Evolutionary conservation across 2,329 filamentous ascomycete genomes (phyloP).

Genomic region (Monosporascus sp.): DNA sequence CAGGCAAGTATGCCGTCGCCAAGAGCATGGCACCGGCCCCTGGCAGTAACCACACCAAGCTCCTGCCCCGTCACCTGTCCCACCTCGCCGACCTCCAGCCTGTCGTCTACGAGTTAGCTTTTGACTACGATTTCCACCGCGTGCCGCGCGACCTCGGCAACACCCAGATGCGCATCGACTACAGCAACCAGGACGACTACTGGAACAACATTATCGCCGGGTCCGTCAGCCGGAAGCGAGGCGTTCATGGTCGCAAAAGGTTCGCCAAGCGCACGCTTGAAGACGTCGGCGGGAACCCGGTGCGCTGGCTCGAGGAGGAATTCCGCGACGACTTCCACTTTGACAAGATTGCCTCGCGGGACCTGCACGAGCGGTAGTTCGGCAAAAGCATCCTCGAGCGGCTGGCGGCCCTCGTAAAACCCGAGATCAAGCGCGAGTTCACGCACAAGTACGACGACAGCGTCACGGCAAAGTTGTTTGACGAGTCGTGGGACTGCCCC

Average conservation of each 20-base stretch:
- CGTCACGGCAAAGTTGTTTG: slow-evolving; percentile 14
- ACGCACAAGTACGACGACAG: slow-evolving; percentile 18
- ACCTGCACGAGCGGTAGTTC: slow-evolving; percentile 34
- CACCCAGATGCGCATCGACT: slow-evolving; percentile 35
- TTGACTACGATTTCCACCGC: slow-evolving; percentile 34
- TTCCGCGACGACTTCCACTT: slow-evolving; percentile 29
- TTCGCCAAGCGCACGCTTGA: slow-evolving; percentile 22
- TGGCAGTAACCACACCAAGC: slow-evolving; percentile 12
- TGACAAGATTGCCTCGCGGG: slow-evolving; percentile 16
- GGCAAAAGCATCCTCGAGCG: slow-evolving; percentile 11
- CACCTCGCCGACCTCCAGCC: slow-evolving; percentile 3
- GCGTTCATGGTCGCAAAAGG: neutral
- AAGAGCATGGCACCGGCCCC: slow-evolving; percentile 19
- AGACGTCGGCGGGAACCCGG: slow-evolving; percentile 25
- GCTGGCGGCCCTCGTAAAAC: slow-evolving; percentile 19
- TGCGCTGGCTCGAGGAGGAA: slow-evolving; percentile 34
- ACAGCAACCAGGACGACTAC: slow-evolving; percentile 31
- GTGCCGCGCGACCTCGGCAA: slow-evolving; percentile 27
- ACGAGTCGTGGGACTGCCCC: slow-evolving; percentile 17
- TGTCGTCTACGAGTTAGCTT: slow-evolving; percentile 31
- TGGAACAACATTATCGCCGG: slow-evolving; percentile 28
- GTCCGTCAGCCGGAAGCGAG: slow-evolving; percentile 17
- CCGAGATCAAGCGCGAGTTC: slow-evolving; percentile 21
- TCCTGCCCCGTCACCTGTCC: slow-evolving; percentile 17
- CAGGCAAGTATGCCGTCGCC: slow-evolving; percentile 34